A percentile compares a stretch with the other conserved stretches of the same genome.
These are phyloP conservation scores for Clathrospora elynae DNA, from an alignment of 2,329 filamentous ascomycete species.

Conservation along the genomic window DNA sequence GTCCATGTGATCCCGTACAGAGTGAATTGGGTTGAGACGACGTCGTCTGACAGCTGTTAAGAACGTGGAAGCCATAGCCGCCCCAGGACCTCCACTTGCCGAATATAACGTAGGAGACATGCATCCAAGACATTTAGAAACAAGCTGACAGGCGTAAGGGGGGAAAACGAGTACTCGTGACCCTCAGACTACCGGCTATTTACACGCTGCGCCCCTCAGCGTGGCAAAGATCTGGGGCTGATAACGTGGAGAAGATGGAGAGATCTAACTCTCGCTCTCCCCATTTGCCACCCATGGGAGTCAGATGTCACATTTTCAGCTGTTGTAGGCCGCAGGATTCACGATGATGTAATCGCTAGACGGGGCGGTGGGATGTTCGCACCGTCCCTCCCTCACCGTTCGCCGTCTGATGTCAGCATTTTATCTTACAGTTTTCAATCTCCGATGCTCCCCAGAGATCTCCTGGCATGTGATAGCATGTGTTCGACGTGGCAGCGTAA, in stretches of 20 bases:
- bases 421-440: constrained; percentile 4
- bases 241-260: constrained; percentile 2
- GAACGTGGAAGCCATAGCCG: too few species aligned
- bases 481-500: not conserved
- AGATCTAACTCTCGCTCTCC: constrained; percentile 1
- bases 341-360: not conserved
- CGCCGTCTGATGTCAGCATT: constrained; percentile 20
- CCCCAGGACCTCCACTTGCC: too few species aligned
- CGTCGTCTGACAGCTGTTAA: too few species aligned
- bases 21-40: too few species aligned
- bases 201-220: not conserved
- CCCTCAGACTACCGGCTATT: not conserved
- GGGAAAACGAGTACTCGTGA: not conserved
- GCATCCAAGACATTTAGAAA: too few species aligned
- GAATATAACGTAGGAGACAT: too few species aligned
- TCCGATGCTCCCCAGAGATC: not conserved
- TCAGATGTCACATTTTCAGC: constrained; percentile 2
- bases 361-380: constrained; percentile 9
- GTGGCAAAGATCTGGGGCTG: constrained; percentile 5
- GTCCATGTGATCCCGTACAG: too few species aligned
- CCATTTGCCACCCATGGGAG: not conserved
- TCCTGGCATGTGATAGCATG: constrained; percentile 4
- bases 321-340: constrained; percentile 1
- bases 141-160: too few species aligned
- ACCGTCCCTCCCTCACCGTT: constrained; percentile 20